Percentiles rank a stretch among this genome's conserved stretches.
Conservation (phyloP, 176 grass and related monocot genomes). For the Avena atlantica region DNA sequence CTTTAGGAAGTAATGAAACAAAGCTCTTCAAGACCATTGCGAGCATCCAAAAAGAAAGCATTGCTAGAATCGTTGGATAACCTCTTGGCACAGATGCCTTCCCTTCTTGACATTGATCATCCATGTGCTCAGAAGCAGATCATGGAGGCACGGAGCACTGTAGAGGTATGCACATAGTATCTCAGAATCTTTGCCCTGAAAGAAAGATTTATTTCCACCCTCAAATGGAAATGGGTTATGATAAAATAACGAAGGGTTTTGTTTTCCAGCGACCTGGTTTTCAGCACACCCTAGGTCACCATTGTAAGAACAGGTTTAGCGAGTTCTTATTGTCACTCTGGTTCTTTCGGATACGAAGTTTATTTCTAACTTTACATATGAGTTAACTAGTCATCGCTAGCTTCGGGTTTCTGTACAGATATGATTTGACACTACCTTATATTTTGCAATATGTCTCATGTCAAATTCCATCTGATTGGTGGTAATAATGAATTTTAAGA, state of each 20-base stretch:
- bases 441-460: neutral
- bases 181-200: conserved; percentile 33
- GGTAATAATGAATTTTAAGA: conserved; percentile 19
- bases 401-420: conserved; percentile 11
- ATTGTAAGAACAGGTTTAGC: conserved; percentile 12
- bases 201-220: conserved; percentile 12
- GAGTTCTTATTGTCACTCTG: neutral
- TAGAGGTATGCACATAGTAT: conserved; percentile 72
- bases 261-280: conserved; percentile 1
- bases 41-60: conserved; percentile 90
- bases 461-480: conserved; percentile 6
- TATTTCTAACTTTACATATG: neutral
- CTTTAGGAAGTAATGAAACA: conserved; percentile 86
- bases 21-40: conserved; percentile 67
- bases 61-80: conserved; percentile 80
- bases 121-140: conserved; percentile 93
- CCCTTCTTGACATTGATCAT: conserved; percentile 97
- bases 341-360: conserved; percentile 3
- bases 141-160: conserved; percentile 64
- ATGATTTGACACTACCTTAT: neutral
- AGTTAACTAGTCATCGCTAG: conserved; percentile 14
- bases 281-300: neutral
- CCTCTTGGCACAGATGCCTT: conserved; percentile 81
- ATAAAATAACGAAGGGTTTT: neutral
- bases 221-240: conserved; percentile 13